phyloP scores from a whole-genome alignment of 257 asterid species.

The Thymus mandschuricus region DNA sequence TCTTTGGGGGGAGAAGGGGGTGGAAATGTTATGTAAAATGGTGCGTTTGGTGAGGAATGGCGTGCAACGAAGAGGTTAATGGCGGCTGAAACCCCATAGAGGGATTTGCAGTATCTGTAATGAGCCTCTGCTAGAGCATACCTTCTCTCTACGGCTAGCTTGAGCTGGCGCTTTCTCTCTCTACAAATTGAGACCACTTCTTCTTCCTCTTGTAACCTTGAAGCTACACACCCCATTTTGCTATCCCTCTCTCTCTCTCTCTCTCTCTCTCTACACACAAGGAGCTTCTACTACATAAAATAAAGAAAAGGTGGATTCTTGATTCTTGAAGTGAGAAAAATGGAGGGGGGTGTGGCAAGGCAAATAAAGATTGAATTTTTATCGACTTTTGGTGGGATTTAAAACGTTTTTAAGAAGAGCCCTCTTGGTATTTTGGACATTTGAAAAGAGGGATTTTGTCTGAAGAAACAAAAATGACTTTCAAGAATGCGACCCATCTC shows the following conservation, averaged over 20 bases:
- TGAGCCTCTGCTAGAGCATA: constrained; percentile 84
- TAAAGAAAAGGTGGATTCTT: constrained; percentile 44
- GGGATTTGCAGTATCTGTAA: constrained; percentile 73
- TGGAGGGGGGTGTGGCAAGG: constrained; percentile 39
- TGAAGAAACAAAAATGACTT: constrained; percentile 35
- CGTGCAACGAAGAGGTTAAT: constrained; percentile 75
- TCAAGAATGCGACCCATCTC: constrained; percentile 37
- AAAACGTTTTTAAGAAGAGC: constrained; percentile 25
- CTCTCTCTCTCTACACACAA: not conserved
- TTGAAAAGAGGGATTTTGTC: constrained; percentile 29
- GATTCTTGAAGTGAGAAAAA: constrained; percentile 41
- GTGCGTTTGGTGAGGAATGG: constrained; percentile 69
- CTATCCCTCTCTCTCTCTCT: not conserved
- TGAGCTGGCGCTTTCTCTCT: constrained; percentile 74
- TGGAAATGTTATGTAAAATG: constrained; percentile 58
- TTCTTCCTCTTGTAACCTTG: constrained; percentile 72
- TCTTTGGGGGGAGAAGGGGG: constrained; percentile 59
- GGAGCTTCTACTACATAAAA: constrained; percentile 21
- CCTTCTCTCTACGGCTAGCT: constrained; percentile 81
- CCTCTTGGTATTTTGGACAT: constrained; percentile 29
- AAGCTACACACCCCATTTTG: constrained; percentile 87
- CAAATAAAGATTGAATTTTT: constrained; percentile 28
- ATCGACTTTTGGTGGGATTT: constrained; percentile 27
- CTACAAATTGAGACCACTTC: constrained; percentile 87
- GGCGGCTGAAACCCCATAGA: constrained; percentile 85